Base-by-base conservation (phyloP, 2,329 filamentous ascomycete species). In the Verticillium isaacii region DNA sequence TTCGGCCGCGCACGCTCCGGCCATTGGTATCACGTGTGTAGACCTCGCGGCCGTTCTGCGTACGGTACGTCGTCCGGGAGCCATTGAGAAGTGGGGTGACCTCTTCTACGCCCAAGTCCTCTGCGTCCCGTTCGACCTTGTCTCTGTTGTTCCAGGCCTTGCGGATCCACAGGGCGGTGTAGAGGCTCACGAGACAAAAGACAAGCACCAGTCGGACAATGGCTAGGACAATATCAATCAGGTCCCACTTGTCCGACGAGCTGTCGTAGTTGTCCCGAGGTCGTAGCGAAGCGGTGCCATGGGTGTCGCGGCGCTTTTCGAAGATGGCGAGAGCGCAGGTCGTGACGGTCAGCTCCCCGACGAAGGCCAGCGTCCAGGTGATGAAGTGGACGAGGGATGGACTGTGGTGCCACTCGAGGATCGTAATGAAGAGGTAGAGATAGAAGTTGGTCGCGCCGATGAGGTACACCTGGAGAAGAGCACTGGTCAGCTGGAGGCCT, bases 391-490 rank as follows among this genome's bases (percentile, higher is more conserved):
- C 88, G 56, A 88, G 80, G 58, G 89, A 93, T 0, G 95, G 95
- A 14, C 91, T 91, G 37, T 92, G 88, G 65, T 86, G 87, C 71
- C 90, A 90, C 74, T 97, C 93, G 69, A 96, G 82, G 62, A 98
- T 84, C 34, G 93, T 93, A 70, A 97, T 89, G 67, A 96, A 83
- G 67, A 97, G 85, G 67, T 97, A 88, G 58, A 91, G 84, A 78
- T 96, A 95, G 66, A 95, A 87, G 80, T 96, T 97, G 67, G 93
- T 90, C 55, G 91, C 89, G 60, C 89, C 92, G 61, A 92, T 85
- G 65, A 96, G 81, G 75, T 96, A 96, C 71, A 96, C 89, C 93
- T 97, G 70, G 61, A 15, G 15, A 19, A 37, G 29, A 29, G 5
- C 29, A 32, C 14, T 19, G 25, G 57, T 58, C 37, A 58, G 57